Base-by-base conservation (phyloP, 306 rosid species). In the Parietaria judaica region DNA sequence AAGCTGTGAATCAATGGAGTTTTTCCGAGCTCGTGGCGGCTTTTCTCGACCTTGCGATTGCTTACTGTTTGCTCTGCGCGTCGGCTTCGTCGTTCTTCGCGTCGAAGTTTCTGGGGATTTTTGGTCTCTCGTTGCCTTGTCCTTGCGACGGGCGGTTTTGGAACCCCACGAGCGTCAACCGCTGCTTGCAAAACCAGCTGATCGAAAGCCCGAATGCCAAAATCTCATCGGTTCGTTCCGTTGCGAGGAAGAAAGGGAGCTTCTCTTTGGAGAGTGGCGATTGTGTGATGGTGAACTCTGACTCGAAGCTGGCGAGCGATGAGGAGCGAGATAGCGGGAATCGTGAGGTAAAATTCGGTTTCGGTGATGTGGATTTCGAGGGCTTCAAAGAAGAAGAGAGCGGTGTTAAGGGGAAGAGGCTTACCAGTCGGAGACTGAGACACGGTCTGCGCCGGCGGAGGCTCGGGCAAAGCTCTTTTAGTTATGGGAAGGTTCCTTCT, bases 11-110 rank as follows among this genome's bases (percentile, higher is more conserved):
- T 66, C 60, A 64, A 7, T 77, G 80, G 86, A 81, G 74, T 17
- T 72, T 81, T 36, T 54, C 44, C 12, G 83, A 70, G 49, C 69
- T 74, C 47, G 83, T 74, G 54, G 83, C 76, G 63, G 83, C 86
- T 35, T 81, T 74, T 74, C 76, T 81, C 72, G 83, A 81, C 70
- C 79, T 78, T 14, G 60, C 74, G 6, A 72, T 81, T 49, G 72
- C 80, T 10, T 78, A 61, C 60, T 46, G 72, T 41, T 63, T 78
- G 38, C 75, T 81, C 4, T 71, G 74, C 57, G 83, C 79, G 3
- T 66, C 83, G 0, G 63, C 71, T 51, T 58, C 78, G 34, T 73
- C 79, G 8, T 72, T 58, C 54, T 69, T 81, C 1, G 60, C 82
- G n/a, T 65, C 83, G 3, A 78, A 66, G 52, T 69, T 78, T 50